Conservation (phyloP, 148 eudicot species). For the Limonium bicolor region DNA sequence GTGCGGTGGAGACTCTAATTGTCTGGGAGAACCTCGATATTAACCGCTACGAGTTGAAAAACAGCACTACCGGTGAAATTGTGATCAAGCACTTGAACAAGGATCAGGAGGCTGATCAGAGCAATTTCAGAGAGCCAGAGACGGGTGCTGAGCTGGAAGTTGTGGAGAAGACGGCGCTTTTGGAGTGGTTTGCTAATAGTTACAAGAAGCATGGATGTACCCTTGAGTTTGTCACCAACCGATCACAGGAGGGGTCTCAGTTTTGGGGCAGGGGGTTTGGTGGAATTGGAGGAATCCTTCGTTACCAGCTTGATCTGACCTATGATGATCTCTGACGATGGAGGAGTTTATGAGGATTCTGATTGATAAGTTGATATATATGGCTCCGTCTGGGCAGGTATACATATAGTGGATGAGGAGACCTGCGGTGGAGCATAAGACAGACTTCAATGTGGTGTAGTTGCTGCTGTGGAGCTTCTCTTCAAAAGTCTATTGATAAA, state of each 20-base stretch:
- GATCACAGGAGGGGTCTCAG: slow-evolving; percentile 14
- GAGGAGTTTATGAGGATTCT: slow-evolving; percentile 5
- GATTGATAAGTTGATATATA: not conserved
- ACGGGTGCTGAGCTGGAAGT: slow-evolving; percentile 4
- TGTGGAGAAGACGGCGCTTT: not conserved
- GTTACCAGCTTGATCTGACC: slow-evolving; percentile 7
- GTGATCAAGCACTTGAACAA: slow-evolving; percentile 2
- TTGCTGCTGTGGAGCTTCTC: too few relatives aligned
- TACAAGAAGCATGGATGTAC: slow-evolving; percentile 11
- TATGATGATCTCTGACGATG: slow-evolving; percentile 5
- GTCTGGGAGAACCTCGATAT: slow-evolving; percentile 9
- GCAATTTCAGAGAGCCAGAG: slow-evolving; percentile 5
- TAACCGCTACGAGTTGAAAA: slow-evolving; percentile 3
- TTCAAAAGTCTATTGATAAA: too few relatives aligned
- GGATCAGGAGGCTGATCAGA: slow-evolving; percentile 7
- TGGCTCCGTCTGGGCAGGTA: too few relatives aligned
- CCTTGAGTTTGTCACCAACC: slow-evolving; percentile 13
- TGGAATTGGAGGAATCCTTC: slow-evolving; percentile 13
- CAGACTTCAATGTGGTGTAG: too few relatives aligned
- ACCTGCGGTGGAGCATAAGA: not conserved
- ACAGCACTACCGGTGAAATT: slow-evolving; percentile 1
- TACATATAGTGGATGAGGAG: too few relatives aligned
- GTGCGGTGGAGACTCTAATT: slow-evolving; percentile 6
- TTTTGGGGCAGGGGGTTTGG: slow-evolving; percentile 13
- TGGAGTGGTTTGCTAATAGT: slow-evolving; percentile 5